Evolutionary conservation across 371 early-diverging fungal species (phyloP).

Genomic region (Saksenaea oblongispora): DNA sequence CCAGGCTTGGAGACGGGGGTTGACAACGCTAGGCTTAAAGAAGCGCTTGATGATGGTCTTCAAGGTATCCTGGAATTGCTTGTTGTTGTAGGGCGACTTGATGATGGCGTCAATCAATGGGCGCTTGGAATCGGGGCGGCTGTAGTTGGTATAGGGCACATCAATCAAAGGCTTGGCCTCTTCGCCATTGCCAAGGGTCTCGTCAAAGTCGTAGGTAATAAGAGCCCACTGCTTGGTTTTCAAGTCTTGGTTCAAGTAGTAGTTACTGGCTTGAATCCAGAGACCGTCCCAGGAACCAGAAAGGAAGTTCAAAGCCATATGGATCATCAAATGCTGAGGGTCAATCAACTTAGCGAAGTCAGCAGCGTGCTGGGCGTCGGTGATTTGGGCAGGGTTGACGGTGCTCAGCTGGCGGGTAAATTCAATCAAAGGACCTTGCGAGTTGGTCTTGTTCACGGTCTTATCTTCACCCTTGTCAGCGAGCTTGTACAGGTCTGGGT

Average conservation of each 20-base stretch:
- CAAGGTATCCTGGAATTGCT: conserved; percentile 46
- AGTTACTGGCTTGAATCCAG: conserved; percentile 57
- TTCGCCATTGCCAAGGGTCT: conserved; percentile 50
- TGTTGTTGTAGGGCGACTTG: conserved; percentile 43
- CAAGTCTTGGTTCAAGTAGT: conserved; percentile 53
- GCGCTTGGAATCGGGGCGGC: conserved; percentile 36
- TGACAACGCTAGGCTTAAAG: conserved; percentile 53
- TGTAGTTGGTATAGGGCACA: conserved; percentile 42
- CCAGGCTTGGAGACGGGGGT: conserved; percentile 55
- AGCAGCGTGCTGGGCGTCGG: conserved; percentile 37
- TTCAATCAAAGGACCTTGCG: conserved; percentile 22
- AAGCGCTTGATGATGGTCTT: conserved; percentile 54
- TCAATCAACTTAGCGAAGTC: conserved; percentile 39
- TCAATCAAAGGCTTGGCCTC: conserved; percentile 33
- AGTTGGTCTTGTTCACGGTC: conserved; percentile 18
- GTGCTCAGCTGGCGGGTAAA: conserved; percentile 31
- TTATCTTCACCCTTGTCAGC: conserved; percentile 34
- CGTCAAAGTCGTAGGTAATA: conserved; percentile 61
- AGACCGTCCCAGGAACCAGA: conserved; percentile 53
- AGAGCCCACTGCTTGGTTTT: conserved; percentile 47
- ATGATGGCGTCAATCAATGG: conserved; percentile 43
- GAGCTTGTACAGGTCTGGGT: conserved; percentile 46
- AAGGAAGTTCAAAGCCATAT: conserved; percentile 53
- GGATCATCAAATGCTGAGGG: conserved; percentile 41
- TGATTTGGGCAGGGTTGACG: conserved; percentile 27